Base-by-base conservation (phyloP, 345 rosid species). In the Murraya paniculata region DNA sequence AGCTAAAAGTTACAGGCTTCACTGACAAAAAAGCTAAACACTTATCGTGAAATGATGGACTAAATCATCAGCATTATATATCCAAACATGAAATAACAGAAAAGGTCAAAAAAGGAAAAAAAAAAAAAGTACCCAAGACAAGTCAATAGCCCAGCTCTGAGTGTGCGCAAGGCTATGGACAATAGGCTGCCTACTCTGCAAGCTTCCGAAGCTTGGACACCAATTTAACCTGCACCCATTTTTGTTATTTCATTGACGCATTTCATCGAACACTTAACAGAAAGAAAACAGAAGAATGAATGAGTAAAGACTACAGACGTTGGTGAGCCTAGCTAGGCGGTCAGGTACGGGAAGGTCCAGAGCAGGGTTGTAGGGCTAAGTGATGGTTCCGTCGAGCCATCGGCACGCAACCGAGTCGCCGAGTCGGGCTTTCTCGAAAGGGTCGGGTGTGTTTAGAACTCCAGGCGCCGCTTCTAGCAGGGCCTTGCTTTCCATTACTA, bases 91-190 rank as follows among this genome's bases (percentile, higher is more conserved):
- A 50, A 8, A 13, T 10, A 11, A 61, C 21, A 10, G 14, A 39
- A 0, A 39, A 9, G 45, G 45, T 39, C 4, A 3, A 31, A 25
- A 25, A 25, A 9, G n/a, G 9, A 9, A 2, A 30, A 16, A 30
- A 45, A 11, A 11, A 48, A 48, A 48, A 28, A 31, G 5, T 87
- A 94, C 96, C 98, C 95, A 95, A 58, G 98, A 90, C 81, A 92
- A 88, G 78, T 90, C 98, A 82, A 93, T 81, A 2, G 97, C 98
- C 98, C 98, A 93, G 79, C 95, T 95, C 87, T 95, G 97, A 28
- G 83, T 93, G 81, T 93, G 98, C 21, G 75, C 95, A 78, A 95
- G 91, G 75, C 98, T 93, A 68, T 91, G 98, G 79, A 93, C 93
- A 81, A 95, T 93, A 5, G 98, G 93, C 88, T 89, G 94, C 80